phyloP scores from a whole-genome alignment of 176 grass and related monocot species.

The Themeda triandra region DNA sequence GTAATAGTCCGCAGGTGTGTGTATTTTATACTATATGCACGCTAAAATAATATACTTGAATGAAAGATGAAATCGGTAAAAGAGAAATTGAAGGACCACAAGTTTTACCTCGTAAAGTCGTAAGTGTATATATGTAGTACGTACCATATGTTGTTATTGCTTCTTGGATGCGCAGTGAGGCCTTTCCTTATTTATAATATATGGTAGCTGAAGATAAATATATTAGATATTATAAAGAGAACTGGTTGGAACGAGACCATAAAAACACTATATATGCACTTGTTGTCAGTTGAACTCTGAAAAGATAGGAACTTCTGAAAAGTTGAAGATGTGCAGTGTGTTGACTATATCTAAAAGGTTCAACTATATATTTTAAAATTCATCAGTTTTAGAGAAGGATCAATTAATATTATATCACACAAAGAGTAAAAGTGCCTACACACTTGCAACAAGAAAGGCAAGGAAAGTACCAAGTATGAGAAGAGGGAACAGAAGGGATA shows the following conservation, averaged over 20 bases:
- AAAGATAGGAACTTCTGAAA: slow-evolving; percentile 8
- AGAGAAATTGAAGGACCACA: slow-evolving; percentile 5
- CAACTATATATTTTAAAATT: slow-evolving; percentile 8
- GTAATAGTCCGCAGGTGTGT: not conserved
- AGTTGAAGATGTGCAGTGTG: slow-evolving; percentile 4
- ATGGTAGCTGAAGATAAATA: not conserved
- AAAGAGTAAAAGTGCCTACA: slow-evolving; percentile 37
- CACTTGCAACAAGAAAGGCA: slow-evolving; percentile 14
- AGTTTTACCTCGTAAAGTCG: not conserved
- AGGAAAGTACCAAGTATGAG: slow-evolving; percentile 37
- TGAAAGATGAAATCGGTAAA: slow-evolving; percentile 7
- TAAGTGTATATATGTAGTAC: not conserved
- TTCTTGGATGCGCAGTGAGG: slow-evolving; percentile 16
- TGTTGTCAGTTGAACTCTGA: slow-evolving; percentile 17
- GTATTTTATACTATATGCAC: not conserved
- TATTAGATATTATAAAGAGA: not conserved
- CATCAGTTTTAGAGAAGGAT: slow-evolving; percentile 3
- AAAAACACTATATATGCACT: not conserved
- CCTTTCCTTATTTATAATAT: not conserved
- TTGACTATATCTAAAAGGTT: slow-evolving; percentile 21
- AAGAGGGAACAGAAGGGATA: slow-evolving; percentile 35
- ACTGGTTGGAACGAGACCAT: not conserved
- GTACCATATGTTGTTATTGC: not conserved
- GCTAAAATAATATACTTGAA: slow-evolving; percentile 2
- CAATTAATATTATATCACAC: slow-evolving; percentile 15